phyloP scores from a whole-genome alignment of 352 stramenopile species.

The Phytophthora palmivora region DNA sequence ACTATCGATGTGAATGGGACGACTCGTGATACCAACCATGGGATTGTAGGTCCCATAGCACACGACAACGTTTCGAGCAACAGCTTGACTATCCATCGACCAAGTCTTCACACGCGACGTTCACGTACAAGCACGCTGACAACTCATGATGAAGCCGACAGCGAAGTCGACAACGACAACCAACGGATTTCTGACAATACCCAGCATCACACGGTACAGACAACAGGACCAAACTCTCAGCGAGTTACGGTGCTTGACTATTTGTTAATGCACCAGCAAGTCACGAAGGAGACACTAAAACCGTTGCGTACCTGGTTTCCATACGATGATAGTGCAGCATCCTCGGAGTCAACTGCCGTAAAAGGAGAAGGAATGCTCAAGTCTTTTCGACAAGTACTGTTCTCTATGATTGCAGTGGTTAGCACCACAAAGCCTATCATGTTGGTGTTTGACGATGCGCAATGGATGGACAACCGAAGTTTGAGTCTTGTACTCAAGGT shows the following conservation, averaged over 20 bases:
- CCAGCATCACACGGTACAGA: neutral
- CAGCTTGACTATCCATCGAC: constrained; percentile 20
- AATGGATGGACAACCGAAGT: constrained; percentile 78
- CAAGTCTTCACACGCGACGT: constrained; percentile 25
- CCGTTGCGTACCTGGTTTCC: constrained; percentile 62
- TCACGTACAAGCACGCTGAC: constrained; percentile 34
- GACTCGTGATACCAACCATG: constrained; percentile 1
- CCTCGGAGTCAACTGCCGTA: constrained; percentile 21
- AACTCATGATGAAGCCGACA: constrained; percentile 29
- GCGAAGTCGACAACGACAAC: constrained; percentile 22
- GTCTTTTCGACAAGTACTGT: constrained; percentile 60
- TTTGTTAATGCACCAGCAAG: constrained; percentile 50
- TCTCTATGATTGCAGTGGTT: constrained; percentile 60
- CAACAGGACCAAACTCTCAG: constrained; percentile 36
- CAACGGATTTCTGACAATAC: neutral
- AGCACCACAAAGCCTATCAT: constrained; percentile 67
- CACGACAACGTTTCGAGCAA: constrained; percentile 10
- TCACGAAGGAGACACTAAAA: constrained; percentile 50
- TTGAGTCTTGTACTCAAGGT: constrained; percentile 68
- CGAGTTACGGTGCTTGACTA: constrained; percentile 64
- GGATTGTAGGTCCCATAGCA: constrained; percentile 3
- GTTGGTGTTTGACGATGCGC: constrained; percentile 74
- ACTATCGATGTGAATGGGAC: constrained; percentile 13
- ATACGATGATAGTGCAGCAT: constrained; percentile 25
- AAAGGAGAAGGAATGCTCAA: constrained; percentile 55